Evolutionary conservation across 2,329 filamentous ascomycete genomes (phyloP).

Genomic region (Pezicula carpinea): DNA sequence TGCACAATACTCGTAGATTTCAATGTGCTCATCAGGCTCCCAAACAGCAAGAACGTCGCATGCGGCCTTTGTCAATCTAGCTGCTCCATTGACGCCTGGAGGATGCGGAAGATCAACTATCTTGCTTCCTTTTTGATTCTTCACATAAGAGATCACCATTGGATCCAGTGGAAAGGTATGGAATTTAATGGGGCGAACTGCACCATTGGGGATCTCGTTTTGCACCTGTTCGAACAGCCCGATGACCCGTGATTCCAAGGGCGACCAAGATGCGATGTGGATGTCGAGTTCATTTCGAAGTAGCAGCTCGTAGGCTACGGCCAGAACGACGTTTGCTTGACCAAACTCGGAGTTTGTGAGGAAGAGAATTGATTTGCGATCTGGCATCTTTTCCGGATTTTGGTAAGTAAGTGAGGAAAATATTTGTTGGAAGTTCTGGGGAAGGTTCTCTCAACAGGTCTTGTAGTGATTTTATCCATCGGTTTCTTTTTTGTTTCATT

Average conservation of each 20-base stretch:
- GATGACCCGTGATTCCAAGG: neutral
- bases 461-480: too few relatives aligned
- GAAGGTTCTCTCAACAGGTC: too few relatives aligned
- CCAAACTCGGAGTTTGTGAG: conserved; percentile 39
- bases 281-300: conserved; percentile 30
- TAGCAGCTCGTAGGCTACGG: conserved; percentile 33
- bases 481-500: too few relatives aligned
- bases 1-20: neutral
- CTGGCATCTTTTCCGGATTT: too few relatives aligned
- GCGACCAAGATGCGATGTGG: conserved; percentile 33
- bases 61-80: neutral
- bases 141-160: too few relatives aligned
- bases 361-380: conserved; percentile 29
- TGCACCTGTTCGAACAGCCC: neutral
- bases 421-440: too few relatives aligned
- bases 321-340: conserved; percentile 39
- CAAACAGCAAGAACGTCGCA: neutral
- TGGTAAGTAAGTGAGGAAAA: too few relatives aligned
- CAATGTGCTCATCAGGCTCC: neutral
- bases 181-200: neutral
- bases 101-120: too few relatives aligned
- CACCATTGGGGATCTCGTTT: neutral
- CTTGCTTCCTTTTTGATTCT: too few relatives aligned
- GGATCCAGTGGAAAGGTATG: neutral
- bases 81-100: too few relatives aligned